Percentiles rank a stretch among this genome's conserved stretches.
These are phyloP conservation scores for Botrytis fragariae DNA, from an alignment of 2,329 filamentous ascomycete genomes.

Conservation along the genomic window DNA sequence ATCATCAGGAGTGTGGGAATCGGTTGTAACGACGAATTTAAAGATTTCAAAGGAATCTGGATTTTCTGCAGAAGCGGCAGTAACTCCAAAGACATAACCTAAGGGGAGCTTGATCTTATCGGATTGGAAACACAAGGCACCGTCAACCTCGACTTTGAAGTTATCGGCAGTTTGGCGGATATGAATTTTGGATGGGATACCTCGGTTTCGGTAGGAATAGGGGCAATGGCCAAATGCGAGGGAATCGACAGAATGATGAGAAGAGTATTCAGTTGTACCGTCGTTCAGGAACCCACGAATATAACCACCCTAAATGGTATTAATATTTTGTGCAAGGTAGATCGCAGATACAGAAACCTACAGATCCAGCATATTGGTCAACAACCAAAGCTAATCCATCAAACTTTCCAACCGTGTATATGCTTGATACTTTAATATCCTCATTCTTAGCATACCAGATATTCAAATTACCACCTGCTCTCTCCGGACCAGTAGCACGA, in stretches of 20 bases:
- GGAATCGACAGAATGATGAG: constrained; percentile 73
- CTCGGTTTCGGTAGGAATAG: constrained; percentile 88
- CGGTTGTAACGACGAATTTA: constrained; percentile 73
- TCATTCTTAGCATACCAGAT: constrained; percentile 84
- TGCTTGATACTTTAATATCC: constrained; percentile 67
- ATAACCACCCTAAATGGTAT: constrained; percentile 59
- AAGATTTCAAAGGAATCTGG: constrained; percentile 94
- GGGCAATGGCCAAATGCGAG: constrained; percentile 92
- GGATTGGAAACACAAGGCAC: constrained; percentile 77
- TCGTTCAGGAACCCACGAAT: constrained; percentile 94
- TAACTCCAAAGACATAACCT: constrained; percentile 83
- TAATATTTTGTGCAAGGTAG: neutral
- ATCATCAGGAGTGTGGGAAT: constrained; percentile 41
- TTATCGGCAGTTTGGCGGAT: constrained; percentile 62
- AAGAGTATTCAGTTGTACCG: constrained; percentile 74
- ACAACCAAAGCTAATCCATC: constrained; percentile 88
- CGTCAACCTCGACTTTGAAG: constrained; percentile 80
- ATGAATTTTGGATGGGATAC: constrained; percentile 76
- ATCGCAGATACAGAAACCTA: constrained; percentile 34
- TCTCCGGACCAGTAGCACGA: constrained; percentile 79
- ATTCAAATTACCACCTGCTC: constrained; percentile 85
- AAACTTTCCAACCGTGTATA: constrained; percentile 82
- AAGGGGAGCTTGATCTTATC: constrained; percentile 73
- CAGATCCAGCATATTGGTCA: constrained; percentile 74
- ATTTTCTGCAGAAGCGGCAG: constrained; percentile 82